A percentile compares a stretch with the other conserved stretches of the same genome.
phyloP scores from a whole-genome alignment of 805 yeast genomes.

The Metschnikowia continentalis region DNA sequence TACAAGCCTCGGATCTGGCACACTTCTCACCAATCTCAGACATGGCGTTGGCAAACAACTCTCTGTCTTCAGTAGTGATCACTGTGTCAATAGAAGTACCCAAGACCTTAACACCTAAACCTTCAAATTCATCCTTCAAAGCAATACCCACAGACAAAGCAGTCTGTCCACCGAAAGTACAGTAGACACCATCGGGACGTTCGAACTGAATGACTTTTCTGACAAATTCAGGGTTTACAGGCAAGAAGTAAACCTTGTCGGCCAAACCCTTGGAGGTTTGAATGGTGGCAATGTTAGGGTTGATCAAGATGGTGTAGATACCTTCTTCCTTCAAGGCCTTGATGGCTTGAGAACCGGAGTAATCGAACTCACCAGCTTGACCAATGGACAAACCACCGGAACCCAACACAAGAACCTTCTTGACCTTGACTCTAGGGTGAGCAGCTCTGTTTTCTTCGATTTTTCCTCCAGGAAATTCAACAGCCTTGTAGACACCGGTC shows the following conservation, averaged over 20 bases:
- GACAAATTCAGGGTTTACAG: slow-evolving; percentile 96
- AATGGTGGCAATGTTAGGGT: slow-evolving; percentile 97
- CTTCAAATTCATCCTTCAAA: slow-evolving; percentile 90
- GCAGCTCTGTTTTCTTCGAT: slow-evolving; percentile 67
- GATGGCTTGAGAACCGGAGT: slow-evolving; percentile 98
- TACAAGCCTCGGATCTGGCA: slow-evolving; percentile 88
- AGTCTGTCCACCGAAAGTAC: slow-evolving; percentile 98
- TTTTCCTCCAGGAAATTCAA: slow-evolving; percentile 88
- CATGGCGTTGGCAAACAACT: slow-evolving; percentile 90
- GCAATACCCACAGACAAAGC: slow-evolving; percentile 94
- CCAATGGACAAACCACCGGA: slow-evolving; percentile 98
- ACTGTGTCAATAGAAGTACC: slow-evolving; percentile 97
- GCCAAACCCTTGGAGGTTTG: slow-evolving; percentile 98
- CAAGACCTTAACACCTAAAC: slow-evolving; percentile 86
- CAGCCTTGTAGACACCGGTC: slow-evolving; percentile 60
- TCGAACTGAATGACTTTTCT: slow-evolving; percentile 92
- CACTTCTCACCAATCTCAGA: slow-evolving; percentile 93
- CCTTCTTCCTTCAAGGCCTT: slow-evolving; percentile 98
- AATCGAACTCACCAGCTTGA: slow-evolving; percentile 99
- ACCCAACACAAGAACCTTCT: slow-evolving; percentile 91
- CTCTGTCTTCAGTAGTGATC: slow-evolving; percentile 97
- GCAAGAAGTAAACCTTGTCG: slow-evolving; percentile 94
- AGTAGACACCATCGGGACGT: slow-evolving; percentile 94
- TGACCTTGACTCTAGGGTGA: slow-evolving; percentile 76
- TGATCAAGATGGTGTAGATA: slow-evolving; percentile 89